These are phyloP conservation scores for peach (Prunus persica) DNA, from an alignment of 306 rosid genomes.

Conservation along the genomic window DNA sequence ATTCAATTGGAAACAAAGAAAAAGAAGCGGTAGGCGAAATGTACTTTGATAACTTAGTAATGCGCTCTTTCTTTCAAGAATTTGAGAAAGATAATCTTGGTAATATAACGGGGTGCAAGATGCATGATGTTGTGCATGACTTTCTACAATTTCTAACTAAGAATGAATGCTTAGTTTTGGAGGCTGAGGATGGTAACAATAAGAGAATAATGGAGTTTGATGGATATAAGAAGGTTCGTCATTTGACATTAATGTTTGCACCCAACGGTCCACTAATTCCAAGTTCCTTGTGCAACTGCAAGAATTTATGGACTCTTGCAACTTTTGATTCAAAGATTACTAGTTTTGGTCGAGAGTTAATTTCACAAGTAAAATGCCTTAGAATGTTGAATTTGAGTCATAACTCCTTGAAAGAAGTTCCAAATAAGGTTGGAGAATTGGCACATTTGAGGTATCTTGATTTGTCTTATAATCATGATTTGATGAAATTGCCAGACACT, in stretches of 20 bases:
- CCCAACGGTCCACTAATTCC: not conserved
- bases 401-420: too few relatives aligned
- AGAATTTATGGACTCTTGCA: not conserved
- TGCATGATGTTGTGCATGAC: too few relatives aligned
- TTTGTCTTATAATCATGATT: fast-evolving
- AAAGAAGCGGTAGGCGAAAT: not conserved
- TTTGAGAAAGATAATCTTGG: too few relatives aligned
- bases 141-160: not conserved
- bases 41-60: not conserved
- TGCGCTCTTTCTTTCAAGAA: too few relatives aligned
- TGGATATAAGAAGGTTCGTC: not conserved
- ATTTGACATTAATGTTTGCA: not conserved
- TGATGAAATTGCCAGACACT: not conserved
- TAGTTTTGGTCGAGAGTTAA: not conserved
- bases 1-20: not conserved
- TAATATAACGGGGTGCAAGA: too few relatives aligned
- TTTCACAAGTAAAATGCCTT: not conserved
- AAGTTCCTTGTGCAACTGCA: too few relatives aligned
- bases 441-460: too few relatives aligned
- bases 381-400: too few relatives aligned
- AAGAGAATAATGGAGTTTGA: not conserved
- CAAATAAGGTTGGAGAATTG: too few relatives aligned
- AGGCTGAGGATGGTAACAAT: not conserved
- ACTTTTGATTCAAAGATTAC: not conserved
- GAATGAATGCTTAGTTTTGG: not conserved